Conservation (phyloP, 2,329 filamentous ascomycete species). For the Trichoderma simmonsii region DNA sequence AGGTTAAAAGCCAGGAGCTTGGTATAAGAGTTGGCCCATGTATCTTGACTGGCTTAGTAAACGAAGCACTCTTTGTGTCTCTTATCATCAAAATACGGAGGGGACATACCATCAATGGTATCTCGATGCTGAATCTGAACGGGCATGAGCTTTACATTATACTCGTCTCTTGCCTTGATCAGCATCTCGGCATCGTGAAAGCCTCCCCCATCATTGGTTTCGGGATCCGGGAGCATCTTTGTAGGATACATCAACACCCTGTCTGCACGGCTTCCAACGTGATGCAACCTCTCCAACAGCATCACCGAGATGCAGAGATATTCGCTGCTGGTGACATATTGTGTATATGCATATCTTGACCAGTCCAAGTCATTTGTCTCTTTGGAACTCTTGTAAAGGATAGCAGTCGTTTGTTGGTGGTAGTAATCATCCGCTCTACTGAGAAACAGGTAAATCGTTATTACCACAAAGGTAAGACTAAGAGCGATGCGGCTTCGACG, state of each 20-base stretch:
- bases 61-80: background rate
- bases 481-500: background rate
- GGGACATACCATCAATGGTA: conserved; percentile 27
- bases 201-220: conserved; percentile 25
- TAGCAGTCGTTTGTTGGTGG: background rate
- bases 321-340: conserved; percentile 47
- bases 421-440: background rate
- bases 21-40: conserved; percentile 63
- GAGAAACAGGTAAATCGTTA: background rate
- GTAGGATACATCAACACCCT: conserved; percentile 47
- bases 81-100: background rate
- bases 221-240: conserved; percentile 33
- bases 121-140: conserved; percentile 39
- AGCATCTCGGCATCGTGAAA: conserved; percentile 34
- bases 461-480: background rate
- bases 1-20: conserved; percentile 69
- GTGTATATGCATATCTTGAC: conserved; percentile 46
- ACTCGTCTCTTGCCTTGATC: conserved; percentile 42
- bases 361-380: conserved; percentile 35
- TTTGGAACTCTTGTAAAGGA: background rate
- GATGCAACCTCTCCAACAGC: conserved; percentile 45
- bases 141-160: conserved; percentile 43
- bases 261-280: conserved; percentile 42
- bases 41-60: conserved; percentile 31
- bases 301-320: conserved; percentile 51